Evolutionary conservation across 1,284 basidiomycete genomes (phyloP).

Genomic region (Irpex rosettiformis): DNA sequence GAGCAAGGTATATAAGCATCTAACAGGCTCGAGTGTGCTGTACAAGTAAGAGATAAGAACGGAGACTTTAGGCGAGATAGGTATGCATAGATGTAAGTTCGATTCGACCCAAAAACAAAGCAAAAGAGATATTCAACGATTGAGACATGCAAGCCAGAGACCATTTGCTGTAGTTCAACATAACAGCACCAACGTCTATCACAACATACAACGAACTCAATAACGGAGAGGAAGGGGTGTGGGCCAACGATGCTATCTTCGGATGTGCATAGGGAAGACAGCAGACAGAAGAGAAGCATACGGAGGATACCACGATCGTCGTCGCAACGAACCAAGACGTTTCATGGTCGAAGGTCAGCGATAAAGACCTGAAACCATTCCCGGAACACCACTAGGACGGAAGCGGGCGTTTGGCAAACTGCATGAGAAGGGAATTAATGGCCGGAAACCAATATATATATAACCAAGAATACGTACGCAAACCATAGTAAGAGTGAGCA

Average conservation of each 20-base stretch:
- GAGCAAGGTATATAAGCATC: background rate
- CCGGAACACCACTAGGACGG: slow-evolving; percentile 28
- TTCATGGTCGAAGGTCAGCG: slow-evolving; percentile 13
- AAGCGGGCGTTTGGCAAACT: slow-evolving; percentile 30
- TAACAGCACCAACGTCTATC: background rate
- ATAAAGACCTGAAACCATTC: slow-evolving; percentile 16
- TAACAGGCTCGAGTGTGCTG: too few species aligned
- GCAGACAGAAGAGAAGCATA: slow-evolving; percentile 1
- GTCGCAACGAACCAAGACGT: slow-evolving; percentile 22
- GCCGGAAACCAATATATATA: background rate
- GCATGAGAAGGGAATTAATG: slow-evolving; percentile 5
- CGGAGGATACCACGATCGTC: slow-evolving; percentile 22
- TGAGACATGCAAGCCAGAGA: background rate
- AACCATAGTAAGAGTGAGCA: slow-evolving; percentile 17
- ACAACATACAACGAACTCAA: background rate
- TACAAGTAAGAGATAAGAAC: background rate
- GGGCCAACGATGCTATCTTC: slow-evolving; percentile 5
- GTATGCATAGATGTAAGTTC: background rate
- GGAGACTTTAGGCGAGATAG: background rate
- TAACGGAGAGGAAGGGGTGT: slow-evolving; percentile 2
- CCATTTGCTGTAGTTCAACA: background rate
- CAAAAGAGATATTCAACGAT: background rate
- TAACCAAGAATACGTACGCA: slow-evolving; percentile 25
- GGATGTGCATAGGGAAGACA: background rate
- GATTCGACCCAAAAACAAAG: background rate